Base-by-base conservation (phyloP, 2,329 filamentous ascomycete species). In the Scytalidium lignicola region DNA sequence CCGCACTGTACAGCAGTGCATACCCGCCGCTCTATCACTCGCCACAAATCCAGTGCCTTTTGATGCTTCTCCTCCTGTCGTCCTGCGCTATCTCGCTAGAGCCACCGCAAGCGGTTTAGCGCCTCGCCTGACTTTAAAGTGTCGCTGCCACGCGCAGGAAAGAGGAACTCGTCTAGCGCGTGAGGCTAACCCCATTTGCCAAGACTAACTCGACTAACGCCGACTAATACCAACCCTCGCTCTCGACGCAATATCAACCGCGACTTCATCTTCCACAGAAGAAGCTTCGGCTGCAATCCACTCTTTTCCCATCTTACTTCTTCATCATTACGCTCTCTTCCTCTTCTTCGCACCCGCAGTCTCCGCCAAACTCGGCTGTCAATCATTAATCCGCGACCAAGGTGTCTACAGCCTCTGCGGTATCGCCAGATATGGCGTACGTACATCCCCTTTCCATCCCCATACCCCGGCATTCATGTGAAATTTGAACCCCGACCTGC, bases 381-480 rank as follows among this genome's bases (percentile, higher is more conserved):
- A 37, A 37, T 37, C 32, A 4, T 37, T 37, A 17, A 15, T 37
- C 32, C 32, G 5, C 32, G 4, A 13, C 54, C 55, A 58, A 54
- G 49, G 40, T 60, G 60, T 61, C 56, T 59, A 53, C 53, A 26
- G 51, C 49, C 40, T 55, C 55, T 53, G 56, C 43, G 47, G 47
- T 41, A 54, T 60, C 57, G 59, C 60, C 60, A 58, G 58, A 57
- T 50, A 64, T 62, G 60, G 60, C 60, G 55, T 64, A 55, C 55
- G 61, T 62, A 43, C 48, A 48, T 18, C 55, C 56, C 55, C 44
- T 49, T 51, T 48, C 40, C 51, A 15, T 48, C 44, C 37, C 47
- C 43, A 46, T 44, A 21, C 41, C 22, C 44, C 29, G 17, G 21
- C 17, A 39, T 22, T 17, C 41, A 37, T 45, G 48, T 20, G 29